Base-by-base conservation (phyloP, 345 rosid genomes). In the Citropsis articulata region DNA sequence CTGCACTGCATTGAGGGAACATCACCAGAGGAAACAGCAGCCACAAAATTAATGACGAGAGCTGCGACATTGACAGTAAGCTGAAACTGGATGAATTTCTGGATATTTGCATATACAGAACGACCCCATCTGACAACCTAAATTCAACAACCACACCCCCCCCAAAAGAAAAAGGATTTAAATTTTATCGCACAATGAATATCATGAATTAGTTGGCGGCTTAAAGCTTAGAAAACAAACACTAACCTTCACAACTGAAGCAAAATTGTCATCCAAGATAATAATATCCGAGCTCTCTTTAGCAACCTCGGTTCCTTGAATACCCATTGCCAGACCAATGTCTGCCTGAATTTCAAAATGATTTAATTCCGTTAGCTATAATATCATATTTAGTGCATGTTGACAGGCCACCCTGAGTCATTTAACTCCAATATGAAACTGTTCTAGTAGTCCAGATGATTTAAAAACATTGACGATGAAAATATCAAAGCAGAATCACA, bases 111-210 rank as follows among this genome's bases (percentile, higher is more conserved):
- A 83, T 96, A 96, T 18, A 96, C 99, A 72, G 99, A 96, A 40
- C 99, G 92, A 31, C 99, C 99, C 99, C 99, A 96, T 42, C 98
- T 85, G 48, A 96, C 98, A 63, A 95, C 99, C 99, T 95, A 80
- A 53, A 83, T 16, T 35, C 50, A 83, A 64, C 77, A 9, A 40
- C 48, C 10, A 1, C 0, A 12, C 12, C 12, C 45, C 14, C 14
- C 48, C 3, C 8, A 42, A 10, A 3, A 42, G 74, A 36, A 38
- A 35, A 25, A 24, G 5, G 33, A 42, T 30, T 33, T 60, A 64
- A 24, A 30, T 45, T 45, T 45, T 12, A 13, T 45, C 3, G 18
- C 50, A 45, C 18, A 45, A 45, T 13, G 50, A 45, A 48, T 31
- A 27, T 22, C 40, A 53, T 65, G 45, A 48, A 27, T 50, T 65